A percentile compares a stretch with the other conserved stretches of the same genome.
These are phyloP conservation scores for Rhynchospora pubera DNA, from an alignment of 176 grass and related monocot species.

Conservation along the genomic window DNA sequence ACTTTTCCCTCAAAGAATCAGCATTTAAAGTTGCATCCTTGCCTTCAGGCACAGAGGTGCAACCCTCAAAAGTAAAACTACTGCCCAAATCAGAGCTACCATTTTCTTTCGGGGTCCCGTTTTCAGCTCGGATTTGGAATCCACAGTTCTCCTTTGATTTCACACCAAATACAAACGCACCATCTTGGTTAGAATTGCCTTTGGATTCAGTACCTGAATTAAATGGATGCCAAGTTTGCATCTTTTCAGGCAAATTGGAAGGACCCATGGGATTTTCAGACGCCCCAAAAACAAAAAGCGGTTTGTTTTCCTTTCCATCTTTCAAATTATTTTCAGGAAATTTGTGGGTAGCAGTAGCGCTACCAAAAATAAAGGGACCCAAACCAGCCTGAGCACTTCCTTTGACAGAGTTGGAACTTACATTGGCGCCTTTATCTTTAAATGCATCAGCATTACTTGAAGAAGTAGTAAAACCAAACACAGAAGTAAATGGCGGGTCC, in stretches of 20 bases:
- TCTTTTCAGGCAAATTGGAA: slow-evolving; percentile 6
- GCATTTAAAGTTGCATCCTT: not conserved
- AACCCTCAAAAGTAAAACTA: slow-evolving; percentile 7
- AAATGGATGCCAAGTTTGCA: slow-evolving; percentile 21
- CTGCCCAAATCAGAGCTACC: not conserved
- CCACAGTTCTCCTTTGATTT: not conserved
- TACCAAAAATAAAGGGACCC: slow-evolving; percentile 8
- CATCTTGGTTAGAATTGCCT: not conserved
- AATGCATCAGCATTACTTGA: not conserved
- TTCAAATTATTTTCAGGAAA: not conserved
- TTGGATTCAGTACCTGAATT: slow-evolving; percentile 1
- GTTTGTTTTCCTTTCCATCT: slow-evolving; percentile 21
- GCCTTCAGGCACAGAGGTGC: not conserved
- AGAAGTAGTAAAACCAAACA: slow-evolving; percentile 16
- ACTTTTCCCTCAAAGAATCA: slow-evolving; percentile 33
- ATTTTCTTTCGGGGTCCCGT: not conserved
- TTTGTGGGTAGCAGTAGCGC: not conserved
- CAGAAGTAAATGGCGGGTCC: not conserved
- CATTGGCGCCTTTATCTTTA: not conserved
- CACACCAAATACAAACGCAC: slow-evolving; percentile 4
- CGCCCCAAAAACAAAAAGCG: slow-evolving; percentile 13
- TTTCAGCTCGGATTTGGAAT: not conserved
- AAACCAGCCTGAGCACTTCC: not conserved
- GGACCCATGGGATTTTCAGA: not conserved
- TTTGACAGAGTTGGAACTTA: not conserved